phyloP scores from a whole-genome alignment of 139 green algal genomes.

The Chlorella sp. region DNA sequence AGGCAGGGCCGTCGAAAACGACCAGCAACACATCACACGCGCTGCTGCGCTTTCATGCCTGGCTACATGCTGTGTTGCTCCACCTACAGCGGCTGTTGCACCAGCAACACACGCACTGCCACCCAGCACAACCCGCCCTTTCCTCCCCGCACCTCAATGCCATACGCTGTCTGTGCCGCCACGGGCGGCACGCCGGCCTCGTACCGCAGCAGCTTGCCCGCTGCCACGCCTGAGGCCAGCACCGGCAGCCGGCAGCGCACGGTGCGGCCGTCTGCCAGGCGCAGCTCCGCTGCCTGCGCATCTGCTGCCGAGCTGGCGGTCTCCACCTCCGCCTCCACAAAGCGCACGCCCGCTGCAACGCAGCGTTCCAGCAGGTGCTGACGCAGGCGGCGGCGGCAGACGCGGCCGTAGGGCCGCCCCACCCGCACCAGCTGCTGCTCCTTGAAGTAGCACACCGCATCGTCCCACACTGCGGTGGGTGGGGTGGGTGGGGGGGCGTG shows the following conservation, averaged over 20 bases:
- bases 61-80: too few relatives aligned
- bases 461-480: conserved; percentile 32
- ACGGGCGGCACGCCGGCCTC: conserved; percentile 64
- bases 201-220: conserved; percentile 75
- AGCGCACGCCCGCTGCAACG: conserved; percentile 64
- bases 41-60: too few relatives aligned
- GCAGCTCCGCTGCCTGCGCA: conserved; percentile 1
- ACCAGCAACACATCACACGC: too few relatives aligned
- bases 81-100: too few relatives aligned
- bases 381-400: conserved; percentile 67
- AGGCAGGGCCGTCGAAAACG: too few relatives aligned
- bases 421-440: conserved; percentile 72
- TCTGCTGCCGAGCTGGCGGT: conserved; percentile 48
- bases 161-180: conserved; percentile 95
- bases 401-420: conserved; percentile 87
- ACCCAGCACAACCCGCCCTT: too few relatives aligned
- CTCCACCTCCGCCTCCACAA: conserved; percentile 63
- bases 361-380: conserved; percentile 60
- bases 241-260: conserved; percentile 56
- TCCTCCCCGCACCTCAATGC: conserved; percentile 80
- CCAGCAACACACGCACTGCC: too few relatives aligned
- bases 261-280: conserved; percentile 23
- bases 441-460: conserved; percentile 88
- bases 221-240: conserved; percentile 84
- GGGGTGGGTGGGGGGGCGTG: neutral